Conservation (phyloP, 805 yeast species). For the Metschnikowia arizonensis region DNA sequence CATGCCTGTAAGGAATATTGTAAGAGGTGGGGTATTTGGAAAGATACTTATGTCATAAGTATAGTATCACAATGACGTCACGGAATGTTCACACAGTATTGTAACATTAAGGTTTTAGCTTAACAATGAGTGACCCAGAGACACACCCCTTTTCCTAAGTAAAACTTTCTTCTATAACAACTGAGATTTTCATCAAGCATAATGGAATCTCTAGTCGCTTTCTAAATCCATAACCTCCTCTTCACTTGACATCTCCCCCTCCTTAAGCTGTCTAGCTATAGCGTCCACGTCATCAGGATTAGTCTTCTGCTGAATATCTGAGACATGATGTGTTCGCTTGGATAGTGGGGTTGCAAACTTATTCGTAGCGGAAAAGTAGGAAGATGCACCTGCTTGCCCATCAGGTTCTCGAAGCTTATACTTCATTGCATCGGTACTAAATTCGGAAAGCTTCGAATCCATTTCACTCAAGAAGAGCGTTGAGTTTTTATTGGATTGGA, state of each 20-base stretch:
- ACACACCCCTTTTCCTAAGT: too few species aligned
- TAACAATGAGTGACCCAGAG: too few species aligned
- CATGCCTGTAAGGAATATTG: not conserved
- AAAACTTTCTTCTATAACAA: not conserved
- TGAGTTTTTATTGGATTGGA: slow-evolving; percentile 48
- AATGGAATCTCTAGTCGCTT: slow-evolving; percentile 38
- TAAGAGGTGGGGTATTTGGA: not conserved
- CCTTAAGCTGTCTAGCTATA: slow-evolving; percentile 37
- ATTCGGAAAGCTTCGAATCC: slow-evolving; percentile 13
- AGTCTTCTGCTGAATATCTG: slow-evolving; percentile 5
- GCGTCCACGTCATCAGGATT: slow-evolving; percentile 26
- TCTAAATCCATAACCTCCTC: slow-evolving; percentile 59
- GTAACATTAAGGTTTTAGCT: not conserved
- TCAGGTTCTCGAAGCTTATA: slow-evolving; percentile 1
- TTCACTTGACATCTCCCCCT: slow-evolving; percentile 49
- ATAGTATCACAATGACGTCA: not conserved
- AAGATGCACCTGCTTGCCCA: not conserved
- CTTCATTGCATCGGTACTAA: slow-evolving; percentile 2
- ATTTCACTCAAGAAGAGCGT: slow-evolving; percentile 13
- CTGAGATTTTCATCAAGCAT: not conserved
- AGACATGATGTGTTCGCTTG: slow-evolving; percentile 14
- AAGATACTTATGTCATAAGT: not conserved
- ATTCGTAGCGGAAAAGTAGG: slow-evolving; percentile 9
- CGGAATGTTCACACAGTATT: not conserved
- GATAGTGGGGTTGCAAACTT: slow-evolving; percentile 25